Conservation (phyloP, 192 early-diverging fungal genomes). For the Backusella morwellensis region DNA sequence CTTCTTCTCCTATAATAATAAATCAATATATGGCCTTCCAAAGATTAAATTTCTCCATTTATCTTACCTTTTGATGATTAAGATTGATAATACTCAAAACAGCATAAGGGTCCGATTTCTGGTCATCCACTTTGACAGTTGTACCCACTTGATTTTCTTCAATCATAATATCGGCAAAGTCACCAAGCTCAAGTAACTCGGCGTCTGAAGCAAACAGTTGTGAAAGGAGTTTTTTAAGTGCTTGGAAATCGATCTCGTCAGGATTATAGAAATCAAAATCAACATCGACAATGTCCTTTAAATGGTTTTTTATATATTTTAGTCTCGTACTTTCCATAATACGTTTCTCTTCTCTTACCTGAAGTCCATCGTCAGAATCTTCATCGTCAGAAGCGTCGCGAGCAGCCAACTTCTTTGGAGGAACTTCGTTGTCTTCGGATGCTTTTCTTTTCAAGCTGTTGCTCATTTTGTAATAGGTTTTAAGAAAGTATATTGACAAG, state of each 20-base stretch:
- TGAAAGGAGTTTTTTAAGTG: constrained; percentile 81
- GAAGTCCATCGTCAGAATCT: constrained; percentile 23
- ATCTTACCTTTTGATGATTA: constrained; percentile 54
- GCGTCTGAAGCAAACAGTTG: constrained; percentile 81
- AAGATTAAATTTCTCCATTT: neutral
- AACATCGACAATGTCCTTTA: constrained; percentile 71
- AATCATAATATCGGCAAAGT: constrained; percentile 82
- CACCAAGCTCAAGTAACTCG: constrained; percentile 69
- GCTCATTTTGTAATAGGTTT: neutral
- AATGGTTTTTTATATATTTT: neutral
- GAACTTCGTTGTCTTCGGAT: constrained; percentile 13
- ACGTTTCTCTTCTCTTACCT: constrained; percentile 7
- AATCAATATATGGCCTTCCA: neutral
- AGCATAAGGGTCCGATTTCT: constrained; percentile 85
- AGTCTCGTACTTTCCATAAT: neutral
- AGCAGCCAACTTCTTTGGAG: constrained; percentile 3
- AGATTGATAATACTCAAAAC: constrained; percentile 78
- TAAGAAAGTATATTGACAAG: neutral
- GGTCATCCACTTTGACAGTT: constrained; percentile 83
- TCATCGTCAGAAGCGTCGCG: constrained; percentile 10
- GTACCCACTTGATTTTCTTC: constrained; percentile 75
- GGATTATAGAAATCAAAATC: constrained; percentile 97
- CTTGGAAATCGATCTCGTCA: constrained; percentile 86
- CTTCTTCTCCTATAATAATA: constrained; percentile 37
- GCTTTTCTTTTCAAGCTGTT: constrained; percentile 22